phyloP scores from a whole-genome alignment of 2,329 filamentous ascomycete species.

The Chrysoporthe puriensis region DNA sequence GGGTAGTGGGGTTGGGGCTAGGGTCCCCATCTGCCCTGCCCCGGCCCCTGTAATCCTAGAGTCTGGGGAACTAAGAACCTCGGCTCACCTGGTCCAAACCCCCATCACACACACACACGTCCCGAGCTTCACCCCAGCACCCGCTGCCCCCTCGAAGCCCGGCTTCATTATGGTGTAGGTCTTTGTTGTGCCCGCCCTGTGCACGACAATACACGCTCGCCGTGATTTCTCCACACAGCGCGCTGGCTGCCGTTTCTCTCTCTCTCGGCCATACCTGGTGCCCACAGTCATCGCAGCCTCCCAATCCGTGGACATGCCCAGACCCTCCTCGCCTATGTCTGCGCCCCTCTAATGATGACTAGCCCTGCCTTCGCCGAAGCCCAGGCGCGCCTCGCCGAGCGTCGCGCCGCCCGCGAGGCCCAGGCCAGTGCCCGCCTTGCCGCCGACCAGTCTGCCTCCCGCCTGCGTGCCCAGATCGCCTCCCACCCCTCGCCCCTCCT shows the following conservation, averaged over 20 bases:
- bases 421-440: slow-evolving; percentile 62
- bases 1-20: too few relatives aligned
- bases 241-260: neutral
- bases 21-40: too few relatives aligned
- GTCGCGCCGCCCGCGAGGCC: slow-evolving; percentile 75
- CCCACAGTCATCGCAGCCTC: neutral
- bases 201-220: too few relatives aligned
- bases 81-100: too few relatives aligned
- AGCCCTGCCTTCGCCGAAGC: slow-evolving; percentile 80
- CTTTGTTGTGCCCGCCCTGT: too few relatives aligned
- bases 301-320: neutral
- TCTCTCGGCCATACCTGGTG: neutral
- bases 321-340: neutral
- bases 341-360: slow-evolving; percentile 45
- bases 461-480: slow-evolving; percentile 49
- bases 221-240: too few relatives aligned
- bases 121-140: too few relatives aligned
- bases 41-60: too few relatives aligned
- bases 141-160: too few relatives aligned
- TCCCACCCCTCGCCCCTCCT: slow-evolving; percentile 59
- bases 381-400: slow-evolving; percentile 82
- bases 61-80: too few relatives aligned
- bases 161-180: too few relatives aligned
- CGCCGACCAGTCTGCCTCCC: slow-evolving; percentile 44
- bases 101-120: too few relatives aligned